Base-by-base conservation (phyloP, 805 yeast genomes). In the Candida qinlingensis region DNA sequence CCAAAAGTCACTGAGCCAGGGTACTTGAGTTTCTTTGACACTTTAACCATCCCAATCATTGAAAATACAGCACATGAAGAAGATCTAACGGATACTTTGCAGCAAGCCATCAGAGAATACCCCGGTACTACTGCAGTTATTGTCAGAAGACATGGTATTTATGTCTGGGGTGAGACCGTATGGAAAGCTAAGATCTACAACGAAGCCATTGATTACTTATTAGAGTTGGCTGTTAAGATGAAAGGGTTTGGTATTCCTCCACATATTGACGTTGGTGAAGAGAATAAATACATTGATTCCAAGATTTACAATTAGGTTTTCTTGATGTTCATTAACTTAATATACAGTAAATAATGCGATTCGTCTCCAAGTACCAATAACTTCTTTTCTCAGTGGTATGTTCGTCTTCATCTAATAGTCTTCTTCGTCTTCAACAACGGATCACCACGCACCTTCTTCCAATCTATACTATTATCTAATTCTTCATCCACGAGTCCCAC, bases 141-240 rank as follows among this genome's bases (percentile, higher is more conserved):
- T 46, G 97, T 92, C 6, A 79, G 96, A 66, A 75, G 97, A 60
- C 98, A 92, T 62, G 98, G 98, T 1, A 83, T 92, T 41, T 92
- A 84, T 63, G 96, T 90, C n/a, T 92, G 97, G 97, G 97, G 97
- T 27, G 88, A 85, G 57, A 80, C 77, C 28, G 87, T 88, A 10
- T 86, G 95, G 87, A 89, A 91, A 67, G 97, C 97, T 43, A 92
- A 92, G 67, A 78, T 92, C 11, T 85, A 86, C 64, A 90, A 90
- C 63, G 98, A 92, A 67, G 96, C 97, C 13, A 80, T 92, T 51
- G 97, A 92, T 61, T 92, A 91, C 63, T 68, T 92, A 53, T 71
- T 92, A 59, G 96, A 87, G 54, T 66, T 91, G 55, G 96, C 94
- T 1, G 77, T 91, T 36, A 85, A 85, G 62, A 87, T 90, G 96